A percentile compares a stretch with the other conserved stretches of the same genome.
phyloP scores from a whole-genome alignment of 345 rosid genomes.

The Camelina sativa region DNA sequence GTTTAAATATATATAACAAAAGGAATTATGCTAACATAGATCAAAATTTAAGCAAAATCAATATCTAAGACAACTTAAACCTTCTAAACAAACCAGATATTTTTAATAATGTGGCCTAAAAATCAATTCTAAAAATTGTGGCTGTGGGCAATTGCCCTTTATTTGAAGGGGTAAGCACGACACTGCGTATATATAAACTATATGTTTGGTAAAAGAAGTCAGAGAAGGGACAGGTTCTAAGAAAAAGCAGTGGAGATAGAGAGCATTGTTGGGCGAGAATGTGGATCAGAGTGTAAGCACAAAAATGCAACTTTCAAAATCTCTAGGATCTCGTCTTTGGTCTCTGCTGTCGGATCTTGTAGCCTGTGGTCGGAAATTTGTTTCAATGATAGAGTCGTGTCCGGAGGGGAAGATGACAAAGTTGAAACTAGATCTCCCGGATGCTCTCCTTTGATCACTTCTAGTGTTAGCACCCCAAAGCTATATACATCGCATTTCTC shows the following conservation, averaged over 20 bases:
- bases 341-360: conserved; percentile 22
- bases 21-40: too few relatives aligned
- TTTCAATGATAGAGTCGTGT: neutral
- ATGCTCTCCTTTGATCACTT: conserved; percentile 49
- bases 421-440: conserved; percentile 45
- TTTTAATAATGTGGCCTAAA: too few relatives aligned
- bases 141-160: too few relatives aligned
- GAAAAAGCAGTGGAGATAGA: conserved; percentile 42
- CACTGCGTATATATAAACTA: conserved; percentile 2
- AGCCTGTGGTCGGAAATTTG: conserved; percentile 24
- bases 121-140: too few relatives aligned
- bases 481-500: conserved; percentile 55
- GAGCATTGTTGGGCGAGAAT: conserved; percentile 46
- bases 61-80: too few relatives aligned
- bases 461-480: conserved; percentile 50
- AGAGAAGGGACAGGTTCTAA: neutral
- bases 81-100: too few relatives aligned
- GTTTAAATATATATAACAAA: too few relatives aligned
- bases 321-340: conserved; percentile 9
- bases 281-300: conserved; percentile 45
- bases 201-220: neutral
- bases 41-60: too few relatives aligned
- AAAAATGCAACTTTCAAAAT: conserved; percentile 30
- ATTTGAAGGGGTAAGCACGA: too few relatives aligned
- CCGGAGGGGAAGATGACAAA: conserved; percentile 7